phyloP scores from a whole-genome alignment of 2,329 filamentous ascomycete species.

The Botrytis tulipae region DNA sequence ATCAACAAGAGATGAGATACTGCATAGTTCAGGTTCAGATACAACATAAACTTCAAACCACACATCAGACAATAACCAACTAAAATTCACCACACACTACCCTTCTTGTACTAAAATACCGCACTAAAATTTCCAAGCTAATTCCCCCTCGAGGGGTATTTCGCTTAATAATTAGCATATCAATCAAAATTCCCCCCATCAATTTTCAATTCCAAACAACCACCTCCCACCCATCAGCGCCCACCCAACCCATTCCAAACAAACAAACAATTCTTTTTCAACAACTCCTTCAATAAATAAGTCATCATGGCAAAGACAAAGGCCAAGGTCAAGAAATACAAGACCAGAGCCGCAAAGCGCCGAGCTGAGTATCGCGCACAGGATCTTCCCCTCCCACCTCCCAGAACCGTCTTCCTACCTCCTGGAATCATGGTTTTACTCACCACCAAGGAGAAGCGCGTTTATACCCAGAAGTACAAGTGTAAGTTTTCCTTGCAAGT shows the following conservation, averaged over 20 bases:
- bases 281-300: background rate
- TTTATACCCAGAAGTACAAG: background rate
- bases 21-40: background rate
- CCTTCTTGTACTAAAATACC: background rate
- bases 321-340: background rate
- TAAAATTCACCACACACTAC: too few species aligned
- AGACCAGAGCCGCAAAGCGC: background rate
- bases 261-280: background rate
- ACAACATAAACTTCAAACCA: too few species aligned
- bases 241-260: too few species aligned
- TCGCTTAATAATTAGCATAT: background rate
- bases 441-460: too few species aligned
- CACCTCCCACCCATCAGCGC: background rate
- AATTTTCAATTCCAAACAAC: background rate
- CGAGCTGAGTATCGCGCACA: background rate
- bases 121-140: background rate
- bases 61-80: background rate
- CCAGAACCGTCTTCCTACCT: background rate
- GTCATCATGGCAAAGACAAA: background rate
- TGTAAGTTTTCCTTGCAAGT: background rate
- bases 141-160: background rate
- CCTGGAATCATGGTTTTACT: rapidly evolving
- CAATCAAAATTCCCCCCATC: background rate
- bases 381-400: background rate
- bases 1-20: background rate